These are phyloP conservation scores for Cytospora leucostoma DNA, from an alignment of 2,329 filamentous ascomycete genomes.

Conservation along the genomic window DNA sequence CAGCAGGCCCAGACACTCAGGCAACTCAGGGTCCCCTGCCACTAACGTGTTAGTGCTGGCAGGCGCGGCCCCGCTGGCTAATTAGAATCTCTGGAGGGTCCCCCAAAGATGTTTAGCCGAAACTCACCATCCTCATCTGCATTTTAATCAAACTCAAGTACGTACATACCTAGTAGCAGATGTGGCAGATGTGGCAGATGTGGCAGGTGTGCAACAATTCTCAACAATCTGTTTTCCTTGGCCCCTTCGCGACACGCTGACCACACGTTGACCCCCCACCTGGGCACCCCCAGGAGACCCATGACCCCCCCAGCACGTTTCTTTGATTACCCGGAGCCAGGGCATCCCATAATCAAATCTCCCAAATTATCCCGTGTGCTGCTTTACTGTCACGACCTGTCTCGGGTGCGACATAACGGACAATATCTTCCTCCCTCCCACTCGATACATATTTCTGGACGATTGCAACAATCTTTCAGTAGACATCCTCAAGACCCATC, in stretches of 20 bases:
- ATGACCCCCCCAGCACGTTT: conserved; percentile 1
- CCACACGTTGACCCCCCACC: no score
- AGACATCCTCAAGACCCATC: conserved; percentile 3
- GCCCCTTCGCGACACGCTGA: neutral
- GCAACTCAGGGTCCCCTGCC: neutral
- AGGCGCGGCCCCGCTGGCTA: conserved; percentile 19
- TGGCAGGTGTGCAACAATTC: neutral
- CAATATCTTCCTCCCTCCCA: conserved; percentile 8
- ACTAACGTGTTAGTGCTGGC: conserved; percentile 11
- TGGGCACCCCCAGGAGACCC: no score
- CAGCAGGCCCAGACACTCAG: neutral
- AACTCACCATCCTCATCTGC: conserved; percentile 9
- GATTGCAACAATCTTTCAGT: neutral
- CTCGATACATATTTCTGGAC: neutral
- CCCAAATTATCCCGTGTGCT: conserved; percentile 26
- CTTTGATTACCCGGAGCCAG: conserved; percentile 24
- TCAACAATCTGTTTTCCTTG: neutral
- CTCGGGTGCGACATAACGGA: conserved; percentile 15
- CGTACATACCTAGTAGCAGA: no score
- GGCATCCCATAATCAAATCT: conserved; percentile 24
- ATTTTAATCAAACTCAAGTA: conserved; percentile 6
- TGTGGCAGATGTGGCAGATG: conserved; percentile 3
- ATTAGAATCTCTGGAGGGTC: conserved; percentile 14
- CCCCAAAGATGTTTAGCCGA: conserved; percentile 14
- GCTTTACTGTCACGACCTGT: conserved; percentile 19